These are phyloP conservation scores for Teunomyces barrocoloradensis DNA, from an alignment of 805 yeast species.

Conservation along the genomic window DNA sequence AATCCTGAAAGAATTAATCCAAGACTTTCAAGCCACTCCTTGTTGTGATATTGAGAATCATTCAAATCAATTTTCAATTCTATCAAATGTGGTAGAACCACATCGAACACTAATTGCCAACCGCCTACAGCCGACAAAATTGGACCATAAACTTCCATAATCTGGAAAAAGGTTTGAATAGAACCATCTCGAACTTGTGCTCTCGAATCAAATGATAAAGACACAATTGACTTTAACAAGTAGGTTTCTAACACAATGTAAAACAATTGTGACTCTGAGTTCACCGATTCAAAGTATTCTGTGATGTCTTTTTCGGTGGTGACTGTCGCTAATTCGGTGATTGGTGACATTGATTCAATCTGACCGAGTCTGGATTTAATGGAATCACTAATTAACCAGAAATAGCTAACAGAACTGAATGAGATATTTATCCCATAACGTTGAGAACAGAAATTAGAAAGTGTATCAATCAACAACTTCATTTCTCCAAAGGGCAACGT, in stretches of 20 bases:
- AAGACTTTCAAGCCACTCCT: constrained; percentile 61
- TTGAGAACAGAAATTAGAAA: constrained; percentile 72
- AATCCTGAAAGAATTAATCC: constrained; percentile 63
- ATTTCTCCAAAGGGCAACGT: constrained; percentile 67
- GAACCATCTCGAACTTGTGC: constrained; percentile 88
- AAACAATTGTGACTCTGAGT: constrained; percentile 21
- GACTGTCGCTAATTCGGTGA: constrained; percentile 1
- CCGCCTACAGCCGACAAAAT: constrained; percentile 16
- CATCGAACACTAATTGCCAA: constrained; percentile 67
- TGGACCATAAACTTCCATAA: constrained; percentile 33
- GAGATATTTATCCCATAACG: constrained; percentile 77
- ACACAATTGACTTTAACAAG: constrained; percentile 53
- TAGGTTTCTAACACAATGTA: constrained; percentile 54
- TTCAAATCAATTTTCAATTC: constrained; percentile 16
- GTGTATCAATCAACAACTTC: constrained; percentile 63
- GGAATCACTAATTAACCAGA: constrained; percentile 88
- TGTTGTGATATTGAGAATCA: constrained; percentile 22
- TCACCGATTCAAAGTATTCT: constrained; percentile 8
- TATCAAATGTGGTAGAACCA: constrained; percentile 60
- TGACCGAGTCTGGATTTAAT: constrained; percentile 22
- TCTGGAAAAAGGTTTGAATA: constrained; percentile 81
- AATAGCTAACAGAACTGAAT: constrained; percentile 85
- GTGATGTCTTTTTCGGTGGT: not conserved
- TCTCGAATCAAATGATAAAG: constrained; percentile 61
- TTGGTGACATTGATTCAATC: not conserved